Conservation (phyloP, 352 stramenopile species). For the Elongisporangium undulatum region DNA sequence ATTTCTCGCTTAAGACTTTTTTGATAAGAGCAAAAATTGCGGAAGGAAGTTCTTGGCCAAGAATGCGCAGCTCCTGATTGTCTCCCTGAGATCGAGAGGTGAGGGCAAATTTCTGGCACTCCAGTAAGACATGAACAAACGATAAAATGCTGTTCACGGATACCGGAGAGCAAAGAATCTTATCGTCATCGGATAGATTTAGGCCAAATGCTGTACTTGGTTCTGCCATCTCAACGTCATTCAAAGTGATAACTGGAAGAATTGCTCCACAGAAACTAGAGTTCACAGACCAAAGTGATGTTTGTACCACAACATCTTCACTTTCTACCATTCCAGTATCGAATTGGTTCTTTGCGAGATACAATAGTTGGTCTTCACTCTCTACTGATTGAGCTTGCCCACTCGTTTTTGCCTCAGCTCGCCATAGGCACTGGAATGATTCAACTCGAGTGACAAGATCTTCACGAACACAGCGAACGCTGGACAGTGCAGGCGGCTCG, state of each 20-base stretch:
- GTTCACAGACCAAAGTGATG: slow-evolving; percentile 65
- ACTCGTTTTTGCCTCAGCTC: slow-evolving; percentile 26
- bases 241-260: slow-evolving; percentile 66
- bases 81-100: slow-evolving; percentile 1
- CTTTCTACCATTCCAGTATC: slow-evolving; percentile 19
- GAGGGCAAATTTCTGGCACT: slow-evolving; percentile 25
- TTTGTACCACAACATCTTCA: slow-evolving; percentile 56
- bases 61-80: slow-evolving; percentile 8
- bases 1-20: slow-evolving; percentile 63
- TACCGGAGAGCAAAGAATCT: slow-evolving; percentile 61
- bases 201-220: slow-evolving; percentile 42
- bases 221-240: slow-evolving; percentile 27
- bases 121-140: slow-evolving; percentile 60
- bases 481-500: slow-evolving; percentile 48
- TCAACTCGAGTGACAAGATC: slow-evolving; percentile 69
- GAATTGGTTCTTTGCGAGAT: slow-evolving; percentile 34
- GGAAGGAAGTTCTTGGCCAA: slow-evolving; percentile 53
- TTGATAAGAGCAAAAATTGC: slow-evolving; percentile 73
- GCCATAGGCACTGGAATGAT: slow-evolving; percentile 62
- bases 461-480: slow-evolving; percentile 64
- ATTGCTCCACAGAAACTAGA: slow-evolving; percentile 51
- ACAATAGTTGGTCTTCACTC: slow-evolving; percentile 10
- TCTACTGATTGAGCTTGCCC: slow-evolving; percentile 13
- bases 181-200: slow-evolving; percentile 68
- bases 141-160: slow-evolving; percentile 54